Base-by-base conservation (phyloP, 208 protist genomes). In the Porcisia hertigi region DNA sequence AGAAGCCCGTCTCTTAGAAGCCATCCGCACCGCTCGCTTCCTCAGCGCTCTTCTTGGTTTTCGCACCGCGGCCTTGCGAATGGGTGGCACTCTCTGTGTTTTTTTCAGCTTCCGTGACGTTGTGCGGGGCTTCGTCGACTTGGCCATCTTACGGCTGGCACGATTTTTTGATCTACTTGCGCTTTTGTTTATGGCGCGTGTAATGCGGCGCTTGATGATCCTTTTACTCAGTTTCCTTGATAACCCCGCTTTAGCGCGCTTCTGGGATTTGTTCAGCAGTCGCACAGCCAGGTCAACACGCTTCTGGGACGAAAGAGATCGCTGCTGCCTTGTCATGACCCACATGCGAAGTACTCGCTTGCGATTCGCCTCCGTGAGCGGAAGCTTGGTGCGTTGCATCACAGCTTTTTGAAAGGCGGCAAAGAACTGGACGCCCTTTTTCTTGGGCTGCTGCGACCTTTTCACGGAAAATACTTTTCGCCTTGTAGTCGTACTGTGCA, bases 241-340 rank as follows among this genome's bases (percentile, higher is more conserved):
- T 8, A 63, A 2, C 49, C 59, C 69, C 8, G 8, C 11, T 55
- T 76, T 80, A 54, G 30, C 25, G 65, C 58, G 63, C 34, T 69
- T 62, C 23, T 58, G n/a, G 30, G 70, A 25, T 54, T 82, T 81
- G 18, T 47, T 62, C 39, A 87, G 73, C 14, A 87, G 66, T 3
- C 83, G 80, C 67, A 77, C 75, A 12, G 83, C 83, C 59, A 75
- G 81, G 18, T 79, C 60, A 0, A 87, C 59, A n/a, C 80, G 82
- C 55, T 75, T 73, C 53, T 36, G 49, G 30, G 67, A 14, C 1
- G 77, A 76, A 16, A 83, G 62, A 1, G 41, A 69, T 41, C 57
- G 77, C 66, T 86, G 82, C 47, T 74, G 47, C 9, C 69, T 52
- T 3, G 79, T 86, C 52, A 86, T 45, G 52, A 73, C 43, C 82